phyloP scores from a whole-genome alignment of 2,329 filamentous ascomycete genomes.

The Ophiocordyceps sinensis region DNA sequence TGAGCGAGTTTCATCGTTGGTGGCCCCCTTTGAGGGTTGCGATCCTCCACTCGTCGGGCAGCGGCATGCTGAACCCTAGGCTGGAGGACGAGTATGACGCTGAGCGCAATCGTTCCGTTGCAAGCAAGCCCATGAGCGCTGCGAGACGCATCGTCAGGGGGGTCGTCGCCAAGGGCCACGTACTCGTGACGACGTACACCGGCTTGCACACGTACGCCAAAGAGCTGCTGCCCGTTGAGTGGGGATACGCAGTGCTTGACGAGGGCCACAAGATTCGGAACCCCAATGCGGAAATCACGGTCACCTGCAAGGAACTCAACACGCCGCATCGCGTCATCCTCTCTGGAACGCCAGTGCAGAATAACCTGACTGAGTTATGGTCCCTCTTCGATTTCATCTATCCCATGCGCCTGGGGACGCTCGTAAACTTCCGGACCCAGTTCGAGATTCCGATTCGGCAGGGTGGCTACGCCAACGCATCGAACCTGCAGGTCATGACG shows the following conservation, averaged over 20 bases:
- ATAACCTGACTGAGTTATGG: conserved; percentile 90
- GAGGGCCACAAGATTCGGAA: conserved; percentile 98
- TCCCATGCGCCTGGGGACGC: conserved; percentile 83
- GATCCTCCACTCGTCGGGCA: conserved; percentile 88
- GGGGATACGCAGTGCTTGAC: conserved; percentile 88
- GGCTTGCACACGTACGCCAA: conserved; percentile 88
- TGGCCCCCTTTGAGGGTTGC: conserved; percentile 98
- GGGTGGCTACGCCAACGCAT: conserved; percentile 90
- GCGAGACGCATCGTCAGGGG: conserved; percentile 71
- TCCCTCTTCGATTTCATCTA: conserved; percentile 96
- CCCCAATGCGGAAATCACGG: conserved; percentile 85
- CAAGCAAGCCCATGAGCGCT: conserved; percentile 31
- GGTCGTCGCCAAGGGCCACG: conserved; percentile 73
- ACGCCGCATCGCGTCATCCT: conserved; percentile 86
- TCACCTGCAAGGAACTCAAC: conserved; percentile 85
- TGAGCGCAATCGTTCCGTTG: conserved; percentile 23
- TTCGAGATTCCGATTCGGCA: conserved; percentile 91
- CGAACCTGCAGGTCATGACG: conserved; percentile 85
- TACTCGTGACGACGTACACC: conserved; percentile 89
- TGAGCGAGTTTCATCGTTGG: conserved; percentile 96
- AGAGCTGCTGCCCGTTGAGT: conserved; percentile 66
- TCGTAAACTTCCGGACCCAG: conserved; percentile 78
- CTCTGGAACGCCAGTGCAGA: conserved; percentile 95
- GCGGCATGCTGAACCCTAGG: conserved; percentile 84
- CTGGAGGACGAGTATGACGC: conserved; percentile 38